Base-by-base conservation (phyloP, 1,284 basidiomycete species). In the Malassezia dermatis region DNA sequence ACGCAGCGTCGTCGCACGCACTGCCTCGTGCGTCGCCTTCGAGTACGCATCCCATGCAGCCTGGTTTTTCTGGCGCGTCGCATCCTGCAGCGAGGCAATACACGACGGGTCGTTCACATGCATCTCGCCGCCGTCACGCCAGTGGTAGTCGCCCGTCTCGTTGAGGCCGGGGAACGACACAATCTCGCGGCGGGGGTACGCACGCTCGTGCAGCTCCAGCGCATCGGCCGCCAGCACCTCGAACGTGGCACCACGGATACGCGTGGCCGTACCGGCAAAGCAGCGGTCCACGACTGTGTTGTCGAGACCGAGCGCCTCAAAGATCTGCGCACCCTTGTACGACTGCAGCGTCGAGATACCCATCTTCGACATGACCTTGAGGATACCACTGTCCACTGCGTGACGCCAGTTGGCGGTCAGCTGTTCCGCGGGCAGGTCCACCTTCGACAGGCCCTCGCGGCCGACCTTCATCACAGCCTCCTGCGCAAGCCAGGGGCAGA, bases 261-360 rank as follows among this genome's bases (percentile, higher is more conserved):
- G 65, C 45, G 67, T 66, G 30, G 69, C 69, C 27, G 69, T 71
- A 39, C 69, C 69, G 37, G 59, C 64, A 51, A 71, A 71, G 64
- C 69, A 71, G 50, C 69, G 59, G 60, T 71, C 65, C 31, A 71
- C 47, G 34, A 71, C 67, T 15, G 48, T 37, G 41, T 57, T 62
- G 57, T 61, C 69, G 32, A 71, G 60, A 59, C 69, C 69, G 37
- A 71, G 67, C 28, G 65, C 67, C 57, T 71, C 69, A 47, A 71
- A 71, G 53, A 71, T 71, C 59, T 71, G 69, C 13, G 69, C 69
- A 40, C 67, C 69, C 64, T 71, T 71, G 68, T 71, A 71, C 51
- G 68, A 71, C 53, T 61, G 55, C 19, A 71, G 64, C 13, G 68
- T 71, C 4, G 68, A 71, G 53, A 71, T 71, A 54, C 68, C 68